These are phyloP conservation scores for Lachnellula subtilissima DNA, from an alignment of 2,329 filamentous ascomycete genomes.

Conservation along the genomic window DNA sequence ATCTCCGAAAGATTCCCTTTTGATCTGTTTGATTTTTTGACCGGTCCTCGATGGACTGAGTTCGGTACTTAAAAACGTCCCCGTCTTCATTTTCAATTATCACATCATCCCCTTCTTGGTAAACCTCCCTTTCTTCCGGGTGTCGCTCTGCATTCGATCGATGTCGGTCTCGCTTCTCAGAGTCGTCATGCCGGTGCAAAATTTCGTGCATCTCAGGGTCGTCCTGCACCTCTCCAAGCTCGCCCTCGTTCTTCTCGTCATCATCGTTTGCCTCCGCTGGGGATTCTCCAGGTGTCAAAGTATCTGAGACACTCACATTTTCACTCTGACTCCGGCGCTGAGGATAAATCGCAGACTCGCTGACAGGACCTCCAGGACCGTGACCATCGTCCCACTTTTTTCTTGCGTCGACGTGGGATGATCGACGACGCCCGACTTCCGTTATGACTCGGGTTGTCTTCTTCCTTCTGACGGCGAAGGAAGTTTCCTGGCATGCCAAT, in stretches of 20 bases:
- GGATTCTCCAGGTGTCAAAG: constrained; percentile 28
- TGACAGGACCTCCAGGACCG: constrained; percentile 81
- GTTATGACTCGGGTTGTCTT: constrained; percentile 51
- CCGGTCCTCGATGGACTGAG: not conserved
- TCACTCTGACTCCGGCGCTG: constrained; percentile 31
- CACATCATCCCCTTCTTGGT: constrained; percentile 73
- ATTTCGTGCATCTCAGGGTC: constrained; percentile 33
- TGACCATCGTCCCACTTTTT: constrained; percentile 67
- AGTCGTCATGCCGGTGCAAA: constrained; percentile 29
- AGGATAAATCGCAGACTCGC: constrained; percentile 83
- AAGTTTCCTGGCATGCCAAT: constrained; percentile 71
- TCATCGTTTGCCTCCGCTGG: constrained; percentile 23
- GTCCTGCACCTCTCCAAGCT: constrained; percentile 31
- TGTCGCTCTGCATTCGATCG: constrained; percentile 28
- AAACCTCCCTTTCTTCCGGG: constrained; percentile 56
- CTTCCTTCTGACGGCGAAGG: constrained; percentile 76
- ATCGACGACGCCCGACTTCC: constrained; percentile 56
- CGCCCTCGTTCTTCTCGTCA: constrained; percentile 30
- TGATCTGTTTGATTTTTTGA: constrained; percentile 38
- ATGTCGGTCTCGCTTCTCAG: constrained; percentile 31
- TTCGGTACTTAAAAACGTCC: constrained; percentile 63
- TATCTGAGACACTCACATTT: constrained; percentile 23
- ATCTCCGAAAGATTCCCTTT: constrained; percentile 37
- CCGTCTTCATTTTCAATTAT: constrained; percentile 83
- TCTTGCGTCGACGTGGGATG: constrained; percentile 57